Evolutionary conservation across 345 rosid genomes (phyloP).

Genomic region (Angophora floribunda): DNA sequence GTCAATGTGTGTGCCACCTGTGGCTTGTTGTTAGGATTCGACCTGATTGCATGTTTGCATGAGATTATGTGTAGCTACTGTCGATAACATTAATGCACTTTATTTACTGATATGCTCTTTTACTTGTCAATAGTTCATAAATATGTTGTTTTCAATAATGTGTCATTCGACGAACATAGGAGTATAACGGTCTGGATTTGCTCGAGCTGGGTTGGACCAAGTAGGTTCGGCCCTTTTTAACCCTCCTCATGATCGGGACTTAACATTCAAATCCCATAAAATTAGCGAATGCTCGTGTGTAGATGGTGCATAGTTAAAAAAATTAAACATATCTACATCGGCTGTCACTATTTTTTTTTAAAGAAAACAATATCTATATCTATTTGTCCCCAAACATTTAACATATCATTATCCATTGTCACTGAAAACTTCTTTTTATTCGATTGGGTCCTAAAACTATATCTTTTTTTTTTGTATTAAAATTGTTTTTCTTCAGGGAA

Average conservation of each 20-base stretch:
- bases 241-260: not conserved
- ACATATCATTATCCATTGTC: not conserved
- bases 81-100: not conserved
- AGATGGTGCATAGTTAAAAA: not conserved
- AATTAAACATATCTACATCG: not conserved
- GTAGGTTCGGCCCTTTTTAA: too few species aligned
- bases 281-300: too few species aligned
- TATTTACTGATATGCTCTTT: not conserved
- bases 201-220: too few species aligned
- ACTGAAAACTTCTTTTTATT: not conserved
- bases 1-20: fast-evolving
- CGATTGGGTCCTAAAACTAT: not conserved
- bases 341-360: not conserved
- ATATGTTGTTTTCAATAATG: not conserved
- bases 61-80: not conserved
- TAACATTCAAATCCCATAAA: not conserved
- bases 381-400: not conserved
- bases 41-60: not conserved
- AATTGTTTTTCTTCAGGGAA: not conserved
- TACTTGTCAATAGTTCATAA: not conserved
- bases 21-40: not conserved
- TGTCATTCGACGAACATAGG: not conserved
- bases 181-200: too few species aligned
- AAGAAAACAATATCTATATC: too few species aligned
- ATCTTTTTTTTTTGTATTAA: not conserved